Conservation (phyloP, 805 yeast genomes). For the Ogataea saltuana region DNA sequence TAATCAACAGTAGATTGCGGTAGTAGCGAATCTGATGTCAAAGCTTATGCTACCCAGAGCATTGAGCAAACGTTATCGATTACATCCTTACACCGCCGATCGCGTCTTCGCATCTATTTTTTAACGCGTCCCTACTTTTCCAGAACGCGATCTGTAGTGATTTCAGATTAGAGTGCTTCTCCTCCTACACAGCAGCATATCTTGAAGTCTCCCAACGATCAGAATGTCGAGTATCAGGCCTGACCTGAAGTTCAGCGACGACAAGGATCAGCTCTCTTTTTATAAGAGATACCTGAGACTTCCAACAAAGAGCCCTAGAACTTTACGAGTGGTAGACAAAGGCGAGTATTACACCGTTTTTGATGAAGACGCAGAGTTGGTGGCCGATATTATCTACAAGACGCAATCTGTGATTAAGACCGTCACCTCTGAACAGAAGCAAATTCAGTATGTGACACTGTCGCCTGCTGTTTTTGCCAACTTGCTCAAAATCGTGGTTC, state of each 20-base stretch:
- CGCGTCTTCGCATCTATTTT: too few relatives aligned
- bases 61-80: too few relatives aligned
- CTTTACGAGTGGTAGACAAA: slow-evolving; percentile 75
- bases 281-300: slow-evolving; percentile 49
- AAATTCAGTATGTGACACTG: slow-evolving; percentile 66
- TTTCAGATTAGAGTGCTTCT: too few relatives aligned
- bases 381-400: slow-evolving; percentile 82
- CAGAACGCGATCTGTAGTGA: too few relatives aligned
- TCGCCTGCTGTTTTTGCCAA: slow-evolving; percentile 72
- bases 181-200: too few relatives aligned
- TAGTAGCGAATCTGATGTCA: too few relatives aligned
- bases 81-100: too few relatives aligned
- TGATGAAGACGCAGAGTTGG: slow-evolving; percentile 72
- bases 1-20: too few relatives aligned
- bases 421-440: slow-evolving; percentile 39
- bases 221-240: slow-evolving; percentile 43
- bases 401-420: slow-evolving; percentile 77
- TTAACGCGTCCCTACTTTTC: too few relatives aligned
- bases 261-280: slow-evolving; percentile 47
- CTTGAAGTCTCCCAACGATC: neutral
- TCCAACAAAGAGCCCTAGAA: slow-evolving; percentile 48
- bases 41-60: too few relatives aligned
- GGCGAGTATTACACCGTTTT: slow-evolving; percentile 79
- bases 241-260: slow-evolving; percentile 57
- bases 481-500: slow-evolving; percentile 62